Conservation (phyloP, 495 filamentous ascomycete genomes). For the Xylaria scruposa region DNA sequence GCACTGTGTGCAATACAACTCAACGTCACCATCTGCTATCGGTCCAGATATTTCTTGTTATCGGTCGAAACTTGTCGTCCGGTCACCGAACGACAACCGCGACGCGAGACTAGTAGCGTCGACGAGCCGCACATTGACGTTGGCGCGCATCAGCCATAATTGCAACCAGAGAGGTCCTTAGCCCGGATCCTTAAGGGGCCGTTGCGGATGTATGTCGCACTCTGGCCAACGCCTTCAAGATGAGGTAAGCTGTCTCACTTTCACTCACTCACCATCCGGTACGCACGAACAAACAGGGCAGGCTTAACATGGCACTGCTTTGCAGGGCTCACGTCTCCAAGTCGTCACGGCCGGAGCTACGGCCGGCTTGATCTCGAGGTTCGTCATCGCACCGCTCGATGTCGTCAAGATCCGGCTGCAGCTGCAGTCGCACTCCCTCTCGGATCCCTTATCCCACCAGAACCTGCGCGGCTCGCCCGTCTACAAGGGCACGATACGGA, state of each 20-base stretch:
- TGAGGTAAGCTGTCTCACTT: slow-evolving; percentile 65
- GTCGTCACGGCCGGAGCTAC: slow-evolving; percentile 84
- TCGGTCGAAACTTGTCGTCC: not conserved
- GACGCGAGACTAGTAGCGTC: slow-evolving; percentile 5
- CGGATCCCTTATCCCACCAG: slow-evolving; percentile 64
- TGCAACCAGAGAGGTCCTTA: slow-evolving; percentile 17
- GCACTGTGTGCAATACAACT: not conserved
- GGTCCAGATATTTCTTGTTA: not conserved
- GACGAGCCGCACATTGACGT: slow-evolving; percentile 8
- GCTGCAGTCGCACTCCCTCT: slow-evolving; percentile 81
- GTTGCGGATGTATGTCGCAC: slow-evolving; percentile 72
- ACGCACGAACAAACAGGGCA: not conserved
- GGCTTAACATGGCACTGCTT: not conserved
- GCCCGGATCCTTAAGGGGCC: slow-evolving; percentile 34
- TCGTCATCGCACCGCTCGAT: slow-evolving; percentile 90
- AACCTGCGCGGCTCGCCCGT: slow-evolving; percentile 63
- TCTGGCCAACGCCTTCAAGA: slow-evolving; percentile 81
- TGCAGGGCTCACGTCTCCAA: slow-evolving; percentile 79
- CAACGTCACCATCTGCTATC: not conserved
- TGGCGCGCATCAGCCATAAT: not conserved
- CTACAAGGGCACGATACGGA: slow-evolving; percentile 80
- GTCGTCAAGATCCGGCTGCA: slow-evolving; percentile 97
- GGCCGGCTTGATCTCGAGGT: slow-evolving; percentile 91
- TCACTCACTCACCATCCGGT: not conserved
- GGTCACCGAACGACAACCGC: slow-evolving; percentile 21